Evolutionary conservation across 345 rosid genomes (phyloP).

Genomic region (Rhizophora mangle): DNA sequence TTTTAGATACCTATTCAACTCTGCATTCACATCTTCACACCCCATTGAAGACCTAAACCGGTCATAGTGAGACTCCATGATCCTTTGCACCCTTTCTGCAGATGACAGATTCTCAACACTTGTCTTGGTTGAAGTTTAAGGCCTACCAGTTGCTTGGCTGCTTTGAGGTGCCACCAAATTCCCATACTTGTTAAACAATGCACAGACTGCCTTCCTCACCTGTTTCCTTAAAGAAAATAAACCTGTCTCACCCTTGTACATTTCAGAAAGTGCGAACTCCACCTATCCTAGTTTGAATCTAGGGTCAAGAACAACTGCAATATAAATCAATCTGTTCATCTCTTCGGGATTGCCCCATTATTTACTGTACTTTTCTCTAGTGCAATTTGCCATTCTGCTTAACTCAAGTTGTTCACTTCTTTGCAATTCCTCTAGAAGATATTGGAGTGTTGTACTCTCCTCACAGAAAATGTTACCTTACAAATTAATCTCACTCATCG

Average conservation of each 20-base stretch:
- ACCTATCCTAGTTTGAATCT: neutral
- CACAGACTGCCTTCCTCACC: neutral
- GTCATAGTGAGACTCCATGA: neutral
- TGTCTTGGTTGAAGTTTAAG: no score
- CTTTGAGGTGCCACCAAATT: neutral
- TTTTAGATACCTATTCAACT: neutral
- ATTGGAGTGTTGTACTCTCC: neutral
- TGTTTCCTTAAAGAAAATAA: neutral
- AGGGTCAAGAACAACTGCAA: neutral
- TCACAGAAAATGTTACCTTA: neutral
- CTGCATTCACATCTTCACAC: neutral
- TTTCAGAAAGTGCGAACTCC: neutral
- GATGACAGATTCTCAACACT: no score
- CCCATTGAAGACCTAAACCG: neutral
- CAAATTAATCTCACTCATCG: no score
- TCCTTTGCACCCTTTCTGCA: neutral
- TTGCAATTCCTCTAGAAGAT: neutral
- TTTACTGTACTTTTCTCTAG: neutral
- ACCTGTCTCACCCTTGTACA: neutral
- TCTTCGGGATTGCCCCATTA: neutral
- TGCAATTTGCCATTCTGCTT: neutral
- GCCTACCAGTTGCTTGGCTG: neutral
- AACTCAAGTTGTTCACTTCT: neutral
- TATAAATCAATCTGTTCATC: neutral
- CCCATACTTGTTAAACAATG: neutral